Base-by-base conservation (phyloP, 2,329 filamentous ascomycete genomes). In the Nectriaceae sp. region DNA sequence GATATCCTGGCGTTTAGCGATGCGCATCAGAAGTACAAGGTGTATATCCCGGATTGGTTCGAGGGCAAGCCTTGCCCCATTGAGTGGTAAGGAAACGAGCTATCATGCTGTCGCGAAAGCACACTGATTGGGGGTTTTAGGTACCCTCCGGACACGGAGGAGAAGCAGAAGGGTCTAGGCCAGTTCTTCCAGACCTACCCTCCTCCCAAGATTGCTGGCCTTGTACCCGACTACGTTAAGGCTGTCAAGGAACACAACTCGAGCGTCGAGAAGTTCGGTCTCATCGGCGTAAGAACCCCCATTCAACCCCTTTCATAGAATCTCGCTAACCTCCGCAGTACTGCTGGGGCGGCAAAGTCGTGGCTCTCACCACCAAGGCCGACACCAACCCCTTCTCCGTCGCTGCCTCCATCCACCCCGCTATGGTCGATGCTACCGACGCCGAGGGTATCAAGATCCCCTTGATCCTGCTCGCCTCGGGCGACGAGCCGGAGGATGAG, bases 11-110 rank as follows among this genome's bases (percentile, higher is more conserved):
- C 82, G 38, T 73, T 72, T 39, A 74, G 75, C 52, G 76, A 81
- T 61, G 64, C 74, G 68, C 78, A 72, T 70, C 80, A 74, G 67
- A 83, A 88, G 64, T 94, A 95, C 76, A 85, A 84, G 59, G 89
- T 96, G 58, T 91, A 92, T 72, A 92, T 97, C 55, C 92, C 92
- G 21, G 92, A 97, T 73, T 93, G 89, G 79, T 96, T 96, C 75
- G 80, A 88, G 51, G 91, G 89, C 66, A 78, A 82, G 56, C 87
- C 89, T 2, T 72, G 71, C 61, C 70, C 74, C 42, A 77, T 84
- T 66, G 74, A 74, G 63, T 70, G 78, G 80, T 69, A 55, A 59
- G 61, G 20, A 24, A 45, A 20, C 13, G 15, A 20, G 10, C 2
- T 26, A 18, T 33, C 1, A 40, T 15, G 16, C n/a, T 21, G 4